Percentiles rank a stretch among this genome's conserved stretches.
Evolutionary conservation across 371 early-diverging fungal species (phyloP).

Genomic region (Fennellomyces sp.): DNA sequence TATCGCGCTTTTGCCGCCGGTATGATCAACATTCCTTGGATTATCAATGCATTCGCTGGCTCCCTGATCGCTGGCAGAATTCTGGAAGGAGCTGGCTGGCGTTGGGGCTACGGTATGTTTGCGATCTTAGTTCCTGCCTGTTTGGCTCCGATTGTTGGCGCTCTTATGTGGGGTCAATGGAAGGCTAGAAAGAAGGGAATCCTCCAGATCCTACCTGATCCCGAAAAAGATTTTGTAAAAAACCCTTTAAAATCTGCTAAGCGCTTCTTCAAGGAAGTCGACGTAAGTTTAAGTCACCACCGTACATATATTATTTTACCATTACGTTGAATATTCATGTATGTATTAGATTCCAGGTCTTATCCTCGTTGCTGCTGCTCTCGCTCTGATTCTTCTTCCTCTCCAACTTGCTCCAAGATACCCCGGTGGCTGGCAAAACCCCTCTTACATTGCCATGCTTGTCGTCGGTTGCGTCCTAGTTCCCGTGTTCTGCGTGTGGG

Average conservation of each 20-base stretch:
- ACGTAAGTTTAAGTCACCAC: too few species aligned
- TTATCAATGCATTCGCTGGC: conserved; percentile 15
- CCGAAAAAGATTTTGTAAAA: conserved; percentile 17
- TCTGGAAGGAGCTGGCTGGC: conserved; percentile 15
- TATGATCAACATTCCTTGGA: conserved; percentile 18
- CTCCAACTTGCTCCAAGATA: conserved; percentile 15
- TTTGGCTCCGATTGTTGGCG: conserved; percentile 15
- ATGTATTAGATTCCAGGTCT: conserved; percentile 23
- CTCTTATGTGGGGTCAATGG: conserved; percentile 17
- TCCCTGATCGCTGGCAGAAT: conserved; percentile 12
- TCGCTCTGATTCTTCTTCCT: conserved; percentile 20
- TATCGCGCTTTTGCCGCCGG: conserved; percentile 21
- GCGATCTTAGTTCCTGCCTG: conserved; percentile 20
- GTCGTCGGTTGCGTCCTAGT: conserved; percentile 14
- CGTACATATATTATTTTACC: too few species aligned
- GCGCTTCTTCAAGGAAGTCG: conserved; percentile 11
- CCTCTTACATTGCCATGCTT: conserved; percentile 23
- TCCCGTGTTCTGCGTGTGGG: conserved; percentile 15
- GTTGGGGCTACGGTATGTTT: conserved; percentile 28
- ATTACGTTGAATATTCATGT: too few species aligned
- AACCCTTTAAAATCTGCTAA: conserved; percentile 7
- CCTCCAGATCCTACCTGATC: not conserved
- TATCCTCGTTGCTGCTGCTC: conserved; percentile 17
- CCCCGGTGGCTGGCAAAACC: conserved; percentile 18
- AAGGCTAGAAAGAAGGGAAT: conserved; percentile 16